Base-by-base conservation (phyloP, 805 yeast genomes). In the Ogataea sp. region DNA sequence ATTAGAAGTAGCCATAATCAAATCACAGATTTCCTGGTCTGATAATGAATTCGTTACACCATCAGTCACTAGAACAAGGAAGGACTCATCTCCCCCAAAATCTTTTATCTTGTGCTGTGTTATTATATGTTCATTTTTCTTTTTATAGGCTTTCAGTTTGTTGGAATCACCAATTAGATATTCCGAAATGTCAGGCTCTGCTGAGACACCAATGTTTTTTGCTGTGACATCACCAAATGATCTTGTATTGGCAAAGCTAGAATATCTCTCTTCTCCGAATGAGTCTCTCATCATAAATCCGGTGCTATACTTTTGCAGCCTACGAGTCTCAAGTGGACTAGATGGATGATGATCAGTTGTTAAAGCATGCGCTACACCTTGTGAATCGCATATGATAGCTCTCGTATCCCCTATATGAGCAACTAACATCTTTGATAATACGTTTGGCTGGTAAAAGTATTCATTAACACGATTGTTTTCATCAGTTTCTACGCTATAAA, bases 391-490 rank as follows among this genome's bases (percentile, higher is more conserved):
- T n/a, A 93, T 51, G 2, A 93, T 71, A 6, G 94, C 87, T 45
- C 84, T 74, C 3, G 97, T 83, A 56, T 93, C 98, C 6, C 98
- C 98, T 13, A 90, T 79, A 54, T 93, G 98, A 1, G 94, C 89
- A 16, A 89, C 75, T 1, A 84, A 71, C 18, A 93, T 59, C 50
- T 78, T 78, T 18, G 86, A 68, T 11, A 82, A 63, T 3, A 83
- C 80, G 8, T 70, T 65, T n/a, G 79, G 74, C 44, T 80, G 77
- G 62, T 89, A 81, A 58, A 71, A 82, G 51, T 66, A 71, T 20
- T 53, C 54, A 46, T 62, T 60, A 30, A 36, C 39, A 7, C 47
- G 48, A 32, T 52, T 48, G 5, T 38, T 29, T 13, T 26, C 44
- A 38, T 43, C 57, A 58, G 42, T 65, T 49, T 52, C 60, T 37